Percentiles rank a stretch among this genome's conserved stretches.
Evolutionary conservation across 164 flowering plant species (phyloP).

Genomic region (Saururus chinensis): DNA sequence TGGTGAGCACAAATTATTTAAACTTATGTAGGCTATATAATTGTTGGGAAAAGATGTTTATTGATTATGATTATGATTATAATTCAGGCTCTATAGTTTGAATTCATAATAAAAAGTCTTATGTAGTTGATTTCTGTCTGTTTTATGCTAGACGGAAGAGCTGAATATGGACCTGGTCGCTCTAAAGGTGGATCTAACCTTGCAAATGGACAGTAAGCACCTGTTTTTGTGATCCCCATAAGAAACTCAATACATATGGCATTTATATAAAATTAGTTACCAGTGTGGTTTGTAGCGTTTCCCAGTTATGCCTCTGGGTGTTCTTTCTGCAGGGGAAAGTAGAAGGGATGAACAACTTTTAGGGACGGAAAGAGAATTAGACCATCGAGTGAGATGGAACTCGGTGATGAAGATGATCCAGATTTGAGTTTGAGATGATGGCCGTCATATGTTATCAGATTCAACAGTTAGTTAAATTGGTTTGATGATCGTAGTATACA

Average conservation of each 20-base stretch:
- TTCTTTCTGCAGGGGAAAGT: slow-evolving; percentile 54
- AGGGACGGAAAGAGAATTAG: slow-evolving; percentile 66
- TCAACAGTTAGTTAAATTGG: no score
- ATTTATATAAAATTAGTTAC: no score
- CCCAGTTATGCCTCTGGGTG: neutral
- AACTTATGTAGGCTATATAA: no score
- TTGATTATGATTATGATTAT: no score
- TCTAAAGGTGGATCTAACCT: slow-evolving; percentile 43
- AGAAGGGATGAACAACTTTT: slow-evolving; percentile 47
- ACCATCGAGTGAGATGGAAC: slow-evolving; percentile 47
- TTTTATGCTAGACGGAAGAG: slow-evolving; percentile 41
- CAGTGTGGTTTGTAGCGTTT: no score
- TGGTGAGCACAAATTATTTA: slow-evolving; percentile 33
- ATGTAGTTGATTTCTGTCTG: slow-evolving; percentile 12
- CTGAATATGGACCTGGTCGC: slow-evolving; percentile 69
- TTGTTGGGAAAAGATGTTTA: no score
- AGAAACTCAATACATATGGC: no score
- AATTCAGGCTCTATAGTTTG: neutral
- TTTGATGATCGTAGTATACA: no score
- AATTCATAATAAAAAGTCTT: slow-evolving; percentile 5
- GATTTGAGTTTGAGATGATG: slow-evolving; percentile 35
- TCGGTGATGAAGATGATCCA: slow-evolving; percentile 76
- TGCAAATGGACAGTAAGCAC: slow-evolving; percentile 26
- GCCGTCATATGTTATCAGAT: neutral
- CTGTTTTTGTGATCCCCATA: no score